Evolutionary conservation across 1,284 basidiomycete genomes (phyloP), one percentile per base, ranked within the genome.

Genomic region (Phaffia rhodozyma): DNA sequence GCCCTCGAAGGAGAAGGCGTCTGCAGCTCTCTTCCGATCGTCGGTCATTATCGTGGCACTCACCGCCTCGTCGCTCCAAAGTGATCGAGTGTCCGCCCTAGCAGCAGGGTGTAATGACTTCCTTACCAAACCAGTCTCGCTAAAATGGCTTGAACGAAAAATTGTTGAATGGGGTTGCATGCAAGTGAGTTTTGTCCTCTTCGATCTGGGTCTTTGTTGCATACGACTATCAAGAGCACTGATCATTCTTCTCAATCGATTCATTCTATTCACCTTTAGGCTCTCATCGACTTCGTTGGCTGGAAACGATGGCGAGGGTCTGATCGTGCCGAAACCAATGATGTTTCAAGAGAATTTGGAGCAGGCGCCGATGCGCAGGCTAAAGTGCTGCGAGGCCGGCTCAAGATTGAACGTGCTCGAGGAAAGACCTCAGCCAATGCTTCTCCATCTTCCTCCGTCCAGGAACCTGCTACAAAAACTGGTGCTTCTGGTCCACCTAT

Each of bases 41-140:
- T 91, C 91, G 1, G 96, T 99, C 67, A 98, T 99, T 75, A 98
- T 99, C 70, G 94, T 98, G 67, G 96, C 96, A 18, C 80, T 98
- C 51, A 98, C 96, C 0, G 96, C 96, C 1, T 97, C 93, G 25
- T 92, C 86, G 29, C 78, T 94, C 47, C 88, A 91, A 73, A 86
- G 84, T 65, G 96, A 98, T 80, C 85, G 96, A 79, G 91, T 97
- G 48, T 87, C 87, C 27, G 96, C 96, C 21, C 83, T 99, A 11
- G 93, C 90, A 0, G 96, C 96, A 0, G 96, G 96, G 2, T 99
- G 96, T 77, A 98, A 99, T 71, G 96, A 99, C 75, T 99, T 97
- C 77, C 77, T 99, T 63, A 98, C 93, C 57, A 98, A 99, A 72
- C 96, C 96, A 0, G 94, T 98, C 34, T 91, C 89, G 13, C 79